Evolutionary conservation across 2,329 filamentous ascomycete genomes (phyloP).

Genomic region (Westerdykella ornata): DNA sequence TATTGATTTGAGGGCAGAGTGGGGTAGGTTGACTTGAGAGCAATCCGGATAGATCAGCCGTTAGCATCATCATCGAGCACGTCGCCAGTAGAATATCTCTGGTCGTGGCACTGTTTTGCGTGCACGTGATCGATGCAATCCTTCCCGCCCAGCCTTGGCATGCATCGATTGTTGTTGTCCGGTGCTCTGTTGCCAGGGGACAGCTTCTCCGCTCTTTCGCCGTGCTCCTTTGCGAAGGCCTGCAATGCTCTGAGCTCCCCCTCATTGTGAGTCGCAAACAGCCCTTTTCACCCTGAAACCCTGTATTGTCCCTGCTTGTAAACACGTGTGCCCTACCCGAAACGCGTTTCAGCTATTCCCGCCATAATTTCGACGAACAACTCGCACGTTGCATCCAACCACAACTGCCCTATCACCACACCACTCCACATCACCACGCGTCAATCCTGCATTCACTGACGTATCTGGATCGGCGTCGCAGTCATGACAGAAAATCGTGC

Average conservation of each 20-base stretch:
- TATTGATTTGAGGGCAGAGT: conserved; percentile 46
- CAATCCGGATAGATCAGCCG: background rate
- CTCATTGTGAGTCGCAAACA: background rate
- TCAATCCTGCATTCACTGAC: conserved; percentile 22
- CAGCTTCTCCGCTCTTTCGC: no score
- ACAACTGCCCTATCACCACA: conserved; percentile 1
- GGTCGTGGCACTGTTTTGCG: no score
- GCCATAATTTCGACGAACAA: conserved; percentile 16
- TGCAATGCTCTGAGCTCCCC: background rate
- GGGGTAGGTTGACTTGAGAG: conserved; percentile 36
- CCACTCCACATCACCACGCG: conserved; percentile 10
- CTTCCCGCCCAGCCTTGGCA: no score
- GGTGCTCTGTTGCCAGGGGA: no score
- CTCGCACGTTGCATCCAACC: conserved; percentile 8
- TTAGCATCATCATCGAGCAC: no score
- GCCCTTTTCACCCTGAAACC: conserved; percentile 3
- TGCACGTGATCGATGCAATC: no score
- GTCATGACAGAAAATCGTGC: conserved; percentile 42
- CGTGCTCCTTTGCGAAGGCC: no score
- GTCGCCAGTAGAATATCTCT: no score
- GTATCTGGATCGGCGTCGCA: conserved; percentile 22
- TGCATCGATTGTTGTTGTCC: no score
- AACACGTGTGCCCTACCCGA: conserved; percentile 12
- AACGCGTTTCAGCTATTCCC: conserved; percentile 19
- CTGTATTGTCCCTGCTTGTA: conserved; percentile 8